Base-by-base conservation (phyloP, 139 green algal species). In the Closterium sp. region DNA sequence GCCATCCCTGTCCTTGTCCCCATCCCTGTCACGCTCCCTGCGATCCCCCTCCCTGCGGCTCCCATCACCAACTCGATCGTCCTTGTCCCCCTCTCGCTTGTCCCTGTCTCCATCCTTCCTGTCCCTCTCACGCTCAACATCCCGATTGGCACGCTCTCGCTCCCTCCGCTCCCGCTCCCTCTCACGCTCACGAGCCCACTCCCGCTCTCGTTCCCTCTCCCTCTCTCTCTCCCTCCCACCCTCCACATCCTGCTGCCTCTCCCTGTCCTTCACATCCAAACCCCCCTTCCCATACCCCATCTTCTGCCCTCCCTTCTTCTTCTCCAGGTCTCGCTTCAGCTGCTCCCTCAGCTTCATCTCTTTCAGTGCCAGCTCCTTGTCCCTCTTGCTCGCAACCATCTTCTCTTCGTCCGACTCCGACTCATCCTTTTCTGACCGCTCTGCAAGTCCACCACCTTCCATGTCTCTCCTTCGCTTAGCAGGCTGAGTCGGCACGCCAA, bases 111-210 rank as follows among this genome's bases (percentile, higher is more conserved):
- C 43, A 69, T 86, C 81, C 81, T 33, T 86, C 81, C 30, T 86
- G n/a, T 86, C 81, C 81, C 81, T 86, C 81, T 86, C 81, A 32
- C 81, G n/a, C 81, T 86, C 81, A 32, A 32, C 30, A 12, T 86
- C 81, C 81, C 81, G 81, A 25, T 86, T 33, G 0, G 30, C 81
- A 32, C 81, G 81, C 81, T 86, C 81, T 34, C 81, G n/a, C 81
- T 86, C 81, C 81, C 81, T 86, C 81, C 30, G 81, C 81, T 86
- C 30, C 81, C 81, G n/a, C 30, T 86, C 81, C 81, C 81, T 86
- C 81, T 32, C 81, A 86, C 81, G 81, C 30, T 86, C 81, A 1
- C 43, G 43, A 69, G 43, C 43, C 43, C 43, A 69, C 43, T 69
- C 43, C 43, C 43, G 43, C 23, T 86, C 81, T 23, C 30, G 81